Evolutionary conservation across 306 rosid species (phyloP).

Genomic region (Alnus glutinosa): DNA sequence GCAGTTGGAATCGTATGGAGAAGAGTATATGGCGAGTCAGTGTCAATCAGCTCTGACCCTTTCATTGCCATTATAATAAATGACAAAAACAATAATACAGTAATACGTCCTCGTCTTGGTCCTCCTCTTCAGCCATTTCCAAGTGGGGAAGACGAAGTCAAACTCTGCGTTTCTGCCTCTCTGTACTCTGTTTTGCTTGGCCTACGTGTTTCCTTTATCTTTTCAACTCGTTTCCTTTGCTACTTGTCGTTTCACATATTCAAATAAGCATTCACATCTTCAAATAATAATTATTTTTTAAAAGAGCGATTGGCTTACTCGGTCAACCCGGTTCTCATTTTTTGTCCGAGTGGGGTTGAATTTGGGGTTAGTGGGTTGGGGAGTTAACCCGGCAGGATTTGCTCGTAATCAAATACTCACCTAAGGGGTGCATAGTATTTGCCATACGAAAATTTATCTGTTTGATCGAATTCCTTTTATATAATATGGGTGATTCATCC

Average conservation of each 20-base stretch:
- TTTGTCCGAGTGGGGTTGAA: neutral
- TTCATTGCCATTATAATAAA: slow-evolving; percentile 15
- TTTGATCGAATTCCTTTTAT: too few species aligned
- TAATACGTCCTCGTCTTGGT: slow-evolving; percentile 23
- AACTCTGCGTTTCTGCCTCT: neutral
- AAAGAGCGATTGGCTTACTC: too few species aligned
- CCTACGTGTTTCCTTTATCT: neutral
- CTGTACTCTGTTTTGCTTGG: neutral
- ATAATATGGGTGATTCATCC: too few species aligned
- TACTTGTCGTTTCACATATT: neutral
- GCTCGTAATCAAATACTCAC: too few species aligned
- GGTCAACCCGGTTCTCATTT: too few species aligned
- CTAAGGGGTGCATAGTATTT: too few species aligned
- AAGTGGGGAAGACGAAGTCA: slow-evolving; percentile 46
- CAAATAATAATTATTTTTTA: too few species aligned
- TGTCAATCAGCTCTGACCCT: slow-evolving; percentile 41
- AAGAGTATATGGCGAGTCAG: slow-evolving; percentile 40
- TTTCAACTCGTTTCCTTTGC: neutral
- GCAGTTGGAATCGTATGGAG: slow-evolving; percentile 33
- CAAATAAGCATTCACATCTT: neutral
- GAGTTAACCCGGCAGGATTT: neutral
- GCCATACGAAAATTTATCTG: too few species aligned
- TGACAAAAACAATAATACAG: neutral
- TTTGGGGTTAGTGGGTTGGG: neutral
- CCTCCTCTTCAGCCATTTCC: slow-evolving; percentile 30